Evolutionary conservation across 129 eudicot genomes (phyloP).

Genomic region (Artemisia argyi): DNA sequence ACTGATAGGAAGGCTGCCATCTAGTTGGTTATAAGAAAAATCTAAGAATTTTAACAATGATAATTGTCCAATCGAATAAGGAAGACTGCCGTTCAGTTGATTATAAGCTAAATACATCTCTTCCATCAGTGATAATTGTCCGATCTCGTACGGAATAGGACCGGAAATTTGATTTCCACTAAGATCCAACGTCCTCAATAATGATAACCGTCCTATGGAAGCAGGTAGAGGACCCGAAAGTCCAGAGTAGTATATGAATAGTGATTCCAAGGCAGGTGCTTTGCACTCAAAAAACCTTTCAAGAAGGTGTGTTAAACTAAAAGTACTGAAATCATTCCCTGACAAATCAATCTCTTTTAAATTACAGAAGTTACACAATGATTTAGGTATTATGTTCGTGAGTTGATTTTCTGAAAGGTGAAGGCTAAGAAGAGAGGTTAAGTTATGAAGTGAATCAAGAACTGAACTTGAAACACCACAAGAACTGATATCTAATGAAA

Average conservation of each 20-base stretch:
- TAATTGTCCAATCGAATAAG: neutral
- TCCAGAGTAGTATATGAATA: neutral
- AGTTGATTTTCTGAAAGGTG: neutral
- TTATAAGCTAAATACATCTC: neutral
- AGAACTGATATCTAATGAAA: neutral
- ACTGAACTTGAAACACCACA: slow-evolving; percentile 6
- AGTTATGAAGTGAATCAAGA: slow-evolving; percentile 7
- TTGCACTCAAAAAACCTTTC: neutral
- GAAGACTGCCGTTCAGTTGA: neutral
- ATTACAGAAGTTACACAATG: neutral
- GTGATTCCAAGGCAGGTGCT: neutral
- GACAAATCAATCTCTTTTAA: neutral
- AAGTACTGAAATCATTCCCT: neutral
- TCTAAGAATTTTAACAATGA: neutral
- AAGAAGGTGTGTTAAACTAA: neutral
- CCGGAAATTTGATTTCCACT: neutral
- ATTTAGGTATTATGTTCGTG: neutral
- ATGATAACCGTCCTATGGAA: neutral
- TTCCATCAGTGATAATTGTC: neutral
- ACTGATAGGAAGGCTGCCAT: slow-evolving; percentile 1
- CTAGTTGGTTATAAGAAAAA: slow-evolving; percentile 2
- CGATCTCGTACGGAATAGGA: neutral
- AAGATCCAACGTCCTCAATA: neutral
- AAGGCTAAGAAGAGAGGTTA: slow-evolving; percentile 1
- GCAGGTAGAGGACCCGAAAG: neutral